These are phyloP conservation scores for Camelina sativa DNA, from an alignment of 345 rosid genomes.

Conservation along the genomic window DNA sequence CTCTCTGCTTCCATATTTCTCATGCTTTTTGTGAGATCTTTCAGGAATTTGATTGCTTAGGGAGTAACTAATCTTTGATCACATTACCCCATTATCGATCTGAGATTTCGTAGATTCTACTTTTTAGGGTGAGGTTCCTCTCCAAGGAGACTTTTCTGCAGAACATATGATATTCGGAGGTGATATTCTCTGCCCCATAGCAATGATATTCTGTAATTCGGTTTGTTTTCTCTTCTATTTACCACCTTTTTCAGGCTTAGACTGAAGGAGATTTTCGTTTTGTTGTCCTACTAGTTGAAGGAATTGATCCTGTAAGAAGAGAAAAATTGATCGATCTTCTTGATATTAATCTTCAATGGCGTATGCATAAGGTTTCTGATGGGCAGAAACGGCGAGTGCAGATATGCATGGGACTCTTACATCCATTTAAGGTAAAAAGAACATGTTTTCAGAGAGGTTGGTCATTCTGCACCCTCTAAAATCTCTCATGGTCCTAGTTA, in stretches of 20 bases:
- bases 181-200: constrained; percentile 17
- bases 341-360: constrained; percentile 89
- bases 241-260: not conserved
- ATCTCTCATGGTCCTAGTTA: constrained; percentile 27
- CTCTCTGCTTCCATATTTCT: not conserved
- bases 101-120: not conserved
- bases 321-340: constrained; percentile 86
- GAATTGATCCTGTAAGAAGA: constrained; percentile 81
- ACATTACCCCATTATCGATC: not conserved
- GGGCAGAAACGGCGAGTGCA: constrained; percentile 97
- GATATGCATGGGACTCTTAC: constrained; percentile 97
- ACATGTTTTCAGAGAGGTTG: not conserved
- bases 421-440: constrained; percentile 72
- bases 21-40: not conserved
- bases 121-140: constrained; percentile 83
- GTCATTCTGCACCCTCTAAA: not conserved
- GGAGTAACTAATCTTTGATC: not conserved
- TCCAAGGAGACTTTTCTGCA: constrained; percentile 95
- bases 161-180: constrained; percentile 99
- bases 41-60: not conserved
- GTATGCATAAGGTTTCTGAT: constrained; percentile 99
- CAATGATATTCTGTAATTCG: not conserved
- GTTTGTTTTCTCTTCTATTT: not conserved
- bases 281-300: constrained; percentile 65
- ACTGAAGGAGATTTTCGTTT: constrained; percentile 1